phyloP scores from a whole-genome alignment of 75 land plant genomes.

The Ceratopteris richardii region DNA sequence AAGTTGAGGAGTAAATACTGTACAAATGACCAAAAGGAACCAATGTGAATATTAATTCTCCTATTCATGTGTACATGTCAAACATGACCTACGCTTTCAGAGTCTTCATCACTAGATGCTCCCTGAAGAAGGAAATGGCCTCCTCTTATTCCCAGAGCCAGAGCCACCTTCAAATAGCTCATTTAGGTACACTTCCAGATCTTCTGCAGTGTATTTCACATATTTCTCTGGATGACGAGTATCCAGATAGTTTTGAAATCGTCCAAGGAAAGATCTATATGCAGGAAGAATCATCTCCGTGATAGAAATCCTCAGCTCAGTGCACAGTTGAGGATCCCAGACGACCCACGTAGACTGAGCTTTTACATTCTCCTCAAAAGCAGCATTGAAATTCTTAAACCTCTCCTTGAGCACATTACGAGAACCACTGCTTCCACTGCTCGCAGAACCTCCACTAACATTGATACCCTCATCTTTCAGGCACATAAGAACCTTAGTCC shows the following conservation, averaged over 20 bases:
- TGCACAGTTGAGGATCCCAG: conserved; percentile 66
- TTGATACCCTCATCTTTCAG: conserved; percentile 57
- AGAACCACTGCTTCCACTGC: conserved; percentile 22
- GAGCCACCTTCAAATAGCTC: conserved; percentile 63
- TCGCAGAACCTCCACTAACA: conserved; percentile 18
- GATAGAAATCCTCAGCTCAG: conserved; percentile 72
- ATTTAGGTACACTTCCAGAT: conserved; percentile 58
- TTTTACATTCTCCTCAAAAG: conserved; percentile 76
- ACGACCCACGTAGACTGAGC: conserved; percentile 75
- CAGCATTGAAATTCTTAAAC: conserved; percentile 61
- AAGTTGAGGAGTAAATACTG: too few species aligned
- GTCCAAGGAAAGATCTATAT: conserved; percentile 61
- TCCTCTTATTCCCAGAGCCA: conserved; percentile 37
- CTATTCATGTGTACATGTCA: too few species aligned
- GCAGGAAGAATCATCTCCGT: conserved; percentile 68
- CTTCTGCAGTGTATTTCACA: conserved; percentile 72
- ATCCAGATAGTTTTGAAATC: conserved; percentile 50
- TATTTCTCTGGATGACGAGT: conserved; percentile 55
- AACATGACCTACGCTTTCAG: too few species aligned
- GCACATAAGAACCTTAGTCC: conserved; percentile 47
- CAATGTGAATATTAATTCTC: too few species aligned
- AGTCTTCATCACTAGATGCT: too few species aligned
- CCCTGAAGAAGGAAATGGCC: conserved; percentile 6
- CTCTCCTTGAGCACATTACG: conserved; percentile 73
- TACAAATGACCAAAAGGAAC: too few species aligned